phyloP scores from a whole-genome alignment of 441 rosid genomes.

The Populus hybrid region DNA sequence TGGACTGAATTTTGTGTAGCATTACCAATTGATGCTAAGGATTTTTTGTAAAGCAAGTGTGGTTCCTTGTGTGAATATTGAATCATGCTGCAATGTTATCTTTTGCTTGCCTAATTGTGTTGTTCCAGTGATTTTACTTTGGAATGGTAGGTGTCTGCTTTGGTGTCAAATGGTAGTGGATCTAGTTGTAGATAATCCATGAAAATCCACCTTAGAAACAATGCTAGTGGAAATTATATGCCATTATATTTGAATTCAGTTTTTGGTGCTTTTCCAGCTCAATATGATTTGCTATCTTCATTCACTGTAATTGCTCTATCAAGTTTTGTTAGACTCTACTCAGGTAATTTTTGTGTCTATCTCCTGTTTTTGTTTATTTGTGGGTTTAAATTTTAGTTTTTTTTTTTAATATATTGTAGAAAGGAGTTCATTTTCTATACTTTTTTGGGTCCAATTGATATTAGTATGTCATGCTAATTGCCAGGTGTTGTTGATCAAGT shows the following conservation, averaged over 20 bases:
- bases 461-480: background rate
- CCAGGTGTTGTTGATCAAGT: background rate
- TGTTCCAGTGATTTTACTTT: background rate
- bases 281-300: background rate
- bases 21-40: background rate
- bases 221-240: background rate
- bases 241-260: background rate
- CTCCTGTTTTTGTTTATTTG: background rate
- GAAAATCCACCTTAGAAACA: background rate
- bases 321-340: background rate
- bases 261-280: background rate
- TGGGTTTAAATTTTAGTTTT: background rate
- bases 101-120: background rate
- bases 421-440: background rate
- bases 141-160: background rate
- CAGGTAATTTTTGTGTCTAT: too few species aligned
- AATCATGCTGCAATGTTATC: background rate
- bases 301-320: background rate
- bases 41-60: background rate
- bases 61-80: background rate
- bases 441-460: background rate
- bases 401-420: too few species aligned
- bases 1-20: background rate
- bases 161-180: background rate
- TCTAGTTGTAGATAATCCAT: background rate